Base-by-base conservation (phyloP, 495 filamentous ascomycete species). In the Aspergillus coremiiformis region DNA sequence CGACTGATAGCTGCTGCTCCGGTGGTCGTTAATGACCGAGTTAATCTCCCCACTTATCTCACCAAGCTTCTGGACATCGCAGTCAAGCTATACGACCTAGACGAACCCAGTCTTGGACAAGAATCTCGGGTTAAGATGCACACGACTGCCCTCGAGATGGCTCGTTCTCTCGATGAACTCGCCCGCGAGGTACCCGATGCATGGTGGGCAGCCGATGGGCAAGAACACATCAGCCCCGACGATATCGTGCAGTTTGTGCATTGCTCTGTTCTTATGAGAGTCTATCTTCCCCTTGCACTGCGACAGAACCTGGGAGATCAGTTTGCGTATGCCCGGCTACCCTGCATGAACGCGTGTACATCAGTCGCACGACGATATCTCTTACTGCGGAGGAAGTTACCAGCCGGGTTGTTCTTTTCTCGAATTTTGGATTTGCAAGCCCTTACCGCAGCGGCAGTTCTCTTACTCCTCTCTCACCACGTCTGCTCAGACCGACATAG, bases 341-440 rank as follows among this genome's bases (percentile, higher is more conserved):
- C 59, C 6, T 70, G 65, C 37, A 56, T 60, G 14, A 56, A 64
- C 19, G 61, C 67, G 7, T 66, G 63, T 32, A 51, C 57, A 11
- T 57, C 59, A 3, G 46, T 65, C 4, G 56, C 54, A 8, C 52
- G 49, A 6, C 53, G 57, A 27, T 70, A 68, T 33, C 47, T 49
- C 4, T 55, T 55, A 10, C 32, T 68, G 9, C 56, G 59, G 17
- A 47, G 44, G 0, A 54, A 41, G 7, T 53, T 65, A 11, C 62
- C 65, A 0, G 51, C 51, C 0, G 67, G 61, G 2, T 53, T 70
- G 47, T 70, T 70, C 41, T 52, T 58, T 5, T 51, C 52, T 4
- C 48, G 58, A 11, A 41, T 70, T 1, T 29, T 68, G 14, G 67
- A 70, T 48, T 33, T 70, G 5, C 65, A 68, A 29, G 66, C 58